phyloP scores from a whole-genome alignment of 2,329 filamentous ascomycete genomes.

The Orbilia quercus region DNA sequence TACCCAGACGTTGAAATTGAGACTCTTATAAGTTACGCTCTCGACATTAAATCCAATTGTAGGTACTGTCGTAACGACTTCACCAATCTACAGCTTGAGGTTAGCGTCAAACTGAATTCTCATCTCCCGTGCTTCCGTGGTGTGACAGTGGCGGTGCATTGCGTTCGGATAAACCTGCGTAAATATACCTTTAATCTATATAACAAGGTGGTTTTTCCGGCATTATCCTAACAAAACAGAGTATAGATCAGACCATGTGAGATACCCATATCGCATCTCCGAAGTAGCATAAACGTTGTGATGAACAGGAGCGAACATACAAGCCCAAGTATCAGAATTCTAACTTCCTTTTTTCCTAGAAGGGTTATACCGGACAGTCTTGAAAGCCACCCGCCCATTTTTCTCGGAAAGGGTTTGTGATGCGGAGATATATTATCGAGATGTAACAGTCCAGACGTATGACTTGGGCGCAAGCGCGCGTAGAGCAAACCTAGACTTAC shows the following conservation, averaged over 20 bases:
- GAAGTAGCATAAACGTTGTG: no score
- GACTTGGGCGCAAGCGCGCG: no score
- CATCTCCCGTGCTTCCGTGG: not conserved
- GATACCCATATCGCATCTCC: not conserved
- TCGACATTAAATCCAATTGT: conserved; percentile 99
- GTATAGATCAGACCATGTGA: not conserved
- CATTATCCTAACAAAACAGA: conserved; percentile 78
- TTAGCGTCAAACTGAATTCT: no score
- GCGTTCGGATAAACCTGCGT: not conserved
- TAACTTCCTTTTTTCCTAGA: conserved; percentile 96
- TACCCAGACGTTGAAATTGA: conserved; percentile 99
- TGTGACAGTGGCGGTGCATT: not conserved
- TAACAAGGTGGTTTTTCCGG: conserved; percentile 94
- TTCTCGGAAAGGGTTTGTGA: not conserved
- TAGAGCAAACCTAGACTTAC: no score
- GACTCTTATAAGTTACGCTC: conserved; percentile 96
- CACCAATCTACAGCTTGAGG: conserved; percentile 77
- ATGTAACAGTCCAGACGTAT: no score
- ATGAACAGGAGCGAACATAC: conserved; percentile 68
- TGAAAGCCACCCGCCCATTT: conserved; percentile 59
- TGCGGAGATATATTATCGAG: not conserved
- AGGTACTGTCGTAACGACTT: conserved; percentile 98
- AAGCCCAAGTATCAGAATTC: conserved; percentile 92
- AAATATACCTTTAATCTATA: conserved; percentile 87
- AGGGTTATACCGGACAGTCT: conserved; percentile 64